Conservation (phyloP, 202 grass and related monocot species). For the Zizania palustris region DNA sequence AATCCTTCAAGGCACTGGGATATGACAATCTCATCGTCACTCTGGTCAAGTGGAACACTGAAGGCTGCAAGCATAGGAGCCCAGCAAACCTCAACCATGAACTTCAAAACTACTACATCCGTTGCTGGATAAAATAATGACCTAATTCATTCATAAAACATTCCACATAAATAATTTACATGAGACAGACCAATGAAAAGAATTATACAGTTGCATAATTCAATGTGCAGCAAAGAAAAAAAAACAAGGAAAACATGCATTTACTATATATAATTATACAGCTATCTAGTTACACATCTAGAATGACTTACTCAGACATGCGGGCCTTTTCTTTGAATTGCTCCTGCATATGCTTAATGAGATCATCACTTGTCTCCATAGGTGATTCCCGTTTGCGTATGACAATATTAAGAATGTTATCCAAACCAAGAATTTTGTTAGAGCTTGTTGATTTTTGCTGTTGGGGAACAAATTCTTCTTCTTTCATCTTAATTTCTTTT, state of each 20-base stretch:
- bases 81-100: constrained; percentile 99
- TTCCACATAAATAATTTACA: constrained; percentile 35
- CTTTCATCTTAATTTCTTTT: constrained; percentile 99
- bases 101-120: constrained; percentile 91
- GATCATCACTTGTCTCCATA: constrained; percentile 93
- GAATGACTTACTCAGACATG: constrained; percentile 89
- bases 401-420: constrained; percentile 98
- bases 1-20: constrained; percentile 94
- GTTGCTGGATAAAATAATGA: constrained; percentile 95
- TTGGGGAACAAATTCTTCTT: constrained; percentile 87
- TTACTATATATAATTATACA: not conserved
- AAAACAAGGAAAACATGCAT: constrained; percentile 31
- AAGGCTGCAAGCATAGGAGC: constrained; percentile 99
- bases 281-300: constrained; percentile 30
- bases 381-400: constrained; percentile 80
- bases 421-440: constrained; percentile 96
- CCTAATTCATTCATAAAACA: constrained; percentile 63
- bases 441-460: constrained; percentile 78
- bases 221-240: constrained; percentile 19
- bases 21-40: constrained; percentile 84
- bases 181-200: constrained; percentile 17
- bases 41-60: constrained; percentile 97
- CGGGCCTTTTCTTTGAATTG: constrained; percentile 99
- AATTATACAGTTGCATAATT: constrained; percentile 13
- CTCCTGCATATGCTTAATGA: constrained; percentile 98